A percentile compares a stretch with the other conserved stretches of the same genome.
These are phyloP conservation scores for Gaeumannomyces sp. DNA, from an alignment of 2,329 filamentous ascomycete species.

Conservation along the genomic window DNA sequence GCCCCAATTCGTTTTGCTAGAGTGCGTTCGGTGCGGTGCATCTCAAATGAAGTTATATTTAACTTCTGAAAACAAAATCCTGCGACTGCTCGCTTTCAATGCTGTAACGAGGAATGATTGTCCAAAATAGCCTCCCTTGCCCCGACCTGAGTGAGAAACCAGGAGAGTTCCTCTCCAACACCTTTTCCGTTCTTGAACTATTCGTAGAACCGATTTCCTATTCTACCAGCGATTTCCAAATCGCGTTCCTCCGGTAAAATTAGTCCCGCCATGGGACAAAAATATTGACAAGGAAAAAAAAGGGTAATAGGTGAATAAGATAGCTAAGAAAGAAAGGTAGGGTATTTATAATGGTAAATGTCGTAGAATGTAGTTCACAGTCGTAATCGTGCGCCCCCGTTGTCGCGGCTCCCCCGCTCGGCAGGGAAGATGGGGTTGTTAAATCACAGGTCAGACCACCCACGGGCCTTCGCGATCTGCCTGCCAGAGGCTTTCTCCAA, in stretches of 20 bases:
- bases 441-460: too few species aligned
- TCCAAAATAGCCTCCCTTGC: not conserved
- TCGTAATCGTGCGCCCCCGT: not conserved
- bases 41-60: not conserved
- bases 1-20: not conserved
- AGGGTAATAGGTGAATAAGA: not conserved
- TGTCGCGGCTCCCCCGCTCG: not conserved
- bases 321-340: not conserved
- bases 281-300: not conserved
- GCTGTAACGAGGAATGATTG: not conserved
- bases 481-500: too few species aligned
- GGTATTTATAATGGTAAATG: not conserved
- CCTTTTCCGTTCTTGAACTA: not conserved
- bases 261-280: not conserved
- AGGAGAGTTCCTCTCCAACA: not conserved
- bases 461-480: not conserved
- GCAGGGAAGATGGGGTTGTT: too few species aligned
- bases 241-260: not conserved
- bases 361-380: not conserved
- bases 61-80: not conserved
- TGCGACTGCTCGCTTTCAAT: not conserved
- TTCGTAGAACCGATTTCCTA: not conserved
- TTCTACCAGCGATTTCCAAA: not conserved
- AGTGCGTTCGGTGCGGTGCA: too few species aligned
- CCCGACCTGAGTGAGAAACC: not conserved